Evolutionary conservation across 176 grass and related monocot genomes (phyloP).

Genomic region (Cocos nucifera): DNA sequence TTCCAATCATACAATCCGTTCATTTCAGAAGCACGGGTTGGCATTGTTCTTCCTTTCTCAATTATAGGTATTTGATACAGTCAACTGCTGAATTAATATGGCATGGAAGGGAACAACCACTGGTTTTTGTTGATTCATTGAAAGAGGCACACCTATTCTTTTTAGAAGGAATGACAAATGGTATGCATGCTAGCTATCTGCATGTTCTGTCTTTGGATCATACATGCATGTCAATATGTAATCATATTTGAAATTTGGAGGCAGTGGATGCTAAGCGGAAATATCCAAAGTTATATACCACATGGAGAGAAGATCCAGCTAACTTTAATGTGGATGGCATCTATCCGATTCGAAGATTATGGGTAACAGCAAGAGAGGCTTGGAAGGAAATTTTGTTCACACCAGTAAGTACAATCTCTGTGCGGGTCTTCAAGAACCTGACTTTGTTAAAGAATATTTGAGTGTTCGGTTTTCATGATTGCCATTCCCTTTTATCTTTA

Average conservation of each 20-base stretch:
- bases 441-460: background rate
- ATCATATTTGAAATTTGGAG: conserved; percentile 41
- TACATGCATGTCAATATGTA: conserved; percentile 3
- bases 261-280: conserved; percentile 79
- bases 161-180: conserved; percentile 86
- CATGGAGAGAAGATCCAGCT: conserved; percentile 72
- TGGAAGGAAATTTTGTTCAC: conserved; percentile 71
- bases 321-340: conserved; percentile 72
- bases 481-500: conserved; percentile 7
- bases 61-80: conserved; percentile 20
- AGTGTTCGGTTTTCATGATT: background rate
- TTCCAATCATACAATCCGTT: too few species aligned
- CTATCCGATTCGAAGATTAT: conserved; percentile 54
- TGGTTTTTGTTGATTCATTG: conserved; percentile 74
- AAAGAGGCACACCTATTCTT: conserved; percentile 81
- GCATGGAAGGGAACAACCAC: conserved; percentile 46
- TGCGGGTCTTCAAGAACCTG: background rate
- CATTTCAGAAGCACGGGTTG: background rate
- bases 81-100: conserved; percentile 66
- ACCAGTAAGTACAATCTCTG: conserved; percentile 23
- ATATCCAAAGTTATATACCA: conserved; percentile 60
- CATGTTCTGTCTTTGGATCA: background rate
- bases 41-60: background rate
- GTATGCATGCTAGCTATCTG: conserved; percentile 15
- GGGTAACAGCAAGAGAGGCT: conserved; percentile 57